Evolutionary conservation across 768 basidiomycete species (phyloP).

Genomic region (Boletus tylopilopsis): DNA sequence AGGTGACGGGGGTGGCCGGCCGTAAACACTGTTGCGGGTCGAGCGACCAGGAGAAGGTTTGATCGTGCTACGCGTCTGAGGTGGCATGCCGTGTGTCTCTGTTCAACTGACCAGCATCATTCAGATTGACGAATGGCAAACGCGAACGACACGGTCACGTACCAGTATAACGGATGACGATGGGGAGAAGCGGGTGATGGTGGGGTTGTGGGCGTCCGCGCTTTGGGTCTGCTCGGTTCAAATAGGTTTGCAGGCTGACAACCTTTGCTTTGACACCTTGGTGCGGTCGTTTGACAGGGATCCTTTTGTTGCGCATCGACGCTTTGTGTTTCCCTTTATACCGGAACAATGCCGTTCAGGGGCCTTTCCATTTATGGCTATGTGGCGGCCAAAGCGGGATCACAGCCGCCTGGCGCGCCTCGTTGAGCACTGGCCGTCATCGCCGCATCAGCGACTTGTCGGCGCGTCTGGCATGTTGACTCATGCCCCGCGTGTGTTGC

Average conservation of each 20-base stretch:
- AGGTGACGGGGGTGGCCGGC: constrained; percentile 9
- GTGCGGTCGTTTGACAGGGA: constrained; percentile 5
- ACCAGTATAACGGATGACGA: not conserved
- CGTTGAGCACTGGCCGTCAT: not conserved
- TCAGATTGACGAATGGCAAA: not conserved
- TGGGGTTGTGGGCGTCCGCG: not conserved
- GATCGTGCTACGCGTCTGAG: constrained; percentile 20
- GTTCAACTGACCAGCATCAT: not conserved
- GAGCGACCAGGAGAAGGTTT: constrained; percentile 15
- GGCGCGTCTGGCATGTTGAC: constrained; percentile 17
- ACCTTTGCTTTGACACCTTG: constrained; percentile 14
- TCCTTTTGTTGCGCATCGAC: constrained; percentile 15
- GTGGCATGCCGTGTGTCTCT: constrained; percentile 19
- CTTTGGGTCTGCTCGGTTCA: constrained; percentile 13
- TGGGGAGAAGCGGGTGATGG: not conserved
- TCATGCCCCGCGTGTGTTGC: constrained; percentile 3
- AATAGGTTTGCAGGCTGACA: constrained; percentile 14
- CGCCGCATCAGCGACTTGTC: constrained; percentile 1
- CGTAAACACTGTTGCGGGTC: constrained; percentile 24
- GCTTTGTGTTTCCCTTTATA: constrained; percentile 24
- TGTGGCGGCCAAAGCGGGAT: constrained; percentile 9
- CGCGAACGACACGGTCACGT: not conserved
- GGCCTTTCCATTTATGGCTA: constrained; percentile 21
- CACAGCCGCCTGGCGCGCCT: constrained; percentile 17
- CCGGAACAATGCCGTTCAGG: constrained; percentile 18